Evolutionary conservation across 2,329 filamentous ascomycete genomes (phyloP), one percentile per base, ranked within the genome.

Genomic region (Aspergillus bombycis): DNA sequence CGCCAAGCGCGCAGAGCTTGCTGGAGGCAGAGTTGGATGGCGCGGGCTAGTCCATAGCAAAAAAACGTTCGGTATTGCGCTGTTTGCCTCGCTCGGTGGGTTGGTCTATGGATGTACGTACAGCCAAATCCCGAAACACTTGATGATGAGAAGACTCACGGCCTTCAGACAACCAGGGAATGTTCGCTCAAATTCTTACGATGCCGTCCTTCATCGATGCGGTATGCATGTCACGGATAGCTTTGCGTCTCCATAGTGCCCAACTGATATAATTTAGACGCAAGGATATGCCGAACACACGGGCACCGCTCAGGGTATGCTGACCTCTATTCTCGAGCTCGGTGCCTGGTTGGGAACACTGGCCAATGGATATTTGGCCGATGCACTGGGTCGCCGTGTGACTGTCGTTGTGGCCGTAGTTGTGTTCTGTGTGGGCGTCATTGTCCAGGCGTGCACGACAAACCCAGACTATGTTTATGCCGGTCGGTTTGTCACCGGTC

Each of bases 151-250:
- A 16, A 52, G 1, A 21, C 43, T 63, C 30, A 65, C 28, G 6
- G 9, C 10, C 48, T 63, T 12, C 32, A 75, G 73, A 92, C 78
- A 92, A 93, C 72, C 89, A 92, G 74, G 91, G 90, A 68, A 89
- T 92, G 78, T 91, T 92, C 78, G 87, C 86, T n/a, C 90, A 90
- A 28, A 86, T 93, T 26, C 70, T 87, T 60, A 81, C 80, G 26
- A 84, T 85, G 82, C 71, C 74, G 5, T 78, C 79, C 1, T 85
- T 84, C 65, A 77, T 78, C 46, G 64, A 74, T 52, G 76, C 83
- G 46, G 83, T 83, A 76, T 77, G 79, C 58, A 65, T 71, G 41
- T 77, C 77, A 75, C 50, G n/a, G n/a, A n/a, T n/a, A n/a, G n/a
- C 5, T 23, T 45, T 23, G 55, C 50, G 54, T 46, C 21, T 21